Evolutionary conservation across 139 green algal species (phyloP).

Genomic region (Chlorokybus atmophyticus): DNA sequence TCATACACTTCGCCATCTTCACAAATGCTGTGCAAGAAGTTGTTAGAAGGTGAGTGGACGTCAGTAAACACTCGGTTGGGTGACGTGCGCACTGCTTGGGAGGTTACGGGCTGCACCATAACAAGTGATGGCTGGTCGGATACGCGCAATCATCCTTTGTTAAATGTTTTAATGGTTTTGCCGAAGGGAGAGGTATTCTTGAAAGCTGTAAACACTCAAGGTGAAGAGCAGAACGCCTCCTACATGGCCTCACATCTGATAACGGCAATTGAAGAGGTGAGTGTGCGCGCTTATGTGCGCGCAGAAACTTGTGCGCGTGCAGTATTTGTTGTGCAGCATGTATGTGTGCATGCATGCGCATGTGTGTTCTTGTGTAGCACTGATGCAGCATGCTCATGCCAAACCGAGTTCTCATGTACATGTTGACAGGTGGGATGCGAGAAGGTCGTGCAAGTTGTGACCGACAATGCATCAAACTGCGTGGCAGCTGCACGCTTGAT

Average conservation of each 20-base stretch:
- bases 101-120: not conserved
- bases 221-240: not conserved
- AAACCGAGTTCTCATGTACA: not conserved
- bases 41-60: not conserved
- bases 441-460: not conserved
- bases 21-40: not conserved
- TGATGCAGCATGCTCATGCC: not conserved
- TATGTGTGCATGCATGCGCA: not conserved
- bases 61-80: not conserved
- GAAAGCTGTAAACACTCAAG: not conserved
- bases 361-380: not conserved
- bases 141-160: not conserved
- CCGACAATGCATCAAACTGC: conserved; percentile 6
- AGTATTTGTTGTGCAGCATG: not conserved
- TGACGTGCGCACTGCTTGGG: not conserved
- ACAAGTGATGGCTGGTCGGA: not conserved
- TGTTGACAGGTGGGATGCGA: not conserved
- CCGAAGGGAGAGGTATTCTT: not conserved
- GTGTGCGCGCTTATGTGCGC: no score
- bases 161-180: not conserved
- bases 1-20: not conserved
- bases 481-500: not conserved
- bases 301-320: not conserved
- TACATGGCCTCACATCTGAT: not conserved
- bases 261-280: not conserved